A percentile compares a stretch with the other conserved stretches of the same genome.
Conservation (phyloP, 2,329 filamentous ascomycete genomes). For the Calonectria montana region DNA sequence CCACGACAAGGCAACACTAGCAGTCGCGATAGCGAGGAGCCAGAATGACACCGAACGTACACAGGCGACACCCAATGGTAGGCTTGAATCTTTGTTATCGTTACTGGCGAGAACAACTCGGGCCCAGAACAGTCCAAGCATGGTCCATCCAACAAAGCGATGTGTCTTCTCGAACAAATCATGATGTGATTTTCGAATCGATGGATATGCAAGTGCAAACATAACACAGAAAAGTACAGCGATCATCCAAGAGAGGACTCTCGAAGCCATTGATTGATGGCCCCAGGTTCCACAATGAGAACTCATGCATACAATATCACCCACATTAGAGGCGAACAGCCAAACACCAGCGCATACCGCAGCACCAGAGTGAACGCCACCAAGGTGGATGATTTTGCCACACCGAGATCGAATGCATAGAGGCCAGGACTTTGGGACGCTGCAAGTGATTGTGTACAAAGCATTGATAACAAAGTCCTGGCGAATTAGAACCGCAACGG, state of each 20-base stretch:
- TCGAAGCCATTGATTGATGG: constrained; percentile 50
- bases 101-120: constrained; percentile 67
- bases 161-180: constrained; percentile 78
- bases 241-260: constrained; percentile 68
- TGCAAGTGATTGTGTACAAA: constrained; percentile 59
- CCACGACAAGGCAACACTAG: constrained; percentile 79
- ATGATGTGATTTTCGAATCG: constrained; percentile 71
- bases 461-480: constrained; percentile 66
- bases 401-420: constrained; percentile 58
- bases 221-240: constrained; percentile 68
- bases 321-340: constrained; percentile 56
- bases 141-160: constrained; percentile 77
- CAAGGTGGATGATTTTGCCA: constrained; percentile 63
- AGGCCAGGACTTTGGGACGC: constrained; percentile 58
- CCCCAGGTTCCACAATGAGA: constrained; percentile 36
- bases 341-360: constrained; percentile 61
- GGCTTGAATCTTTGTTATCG: constrained; percentile 49
- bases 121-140: constrained; percentile 74
- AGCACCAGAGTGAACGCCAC: constrained; percentile 62
- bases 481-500: constrained; percentile 61
- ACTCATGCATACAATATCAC: constrained; percentile 34
- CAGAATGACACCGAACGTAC: constrained; percentile 65
- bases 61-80: constrained; percentile 51
- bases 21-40: constrained; percentile 73
- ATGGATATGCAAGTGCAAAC: constrained; percentile 71